phyloP scores from a whole-genome alignment of 352 stramenopile genomes.

The Phytophthora macrochlamydospora region DNA sequence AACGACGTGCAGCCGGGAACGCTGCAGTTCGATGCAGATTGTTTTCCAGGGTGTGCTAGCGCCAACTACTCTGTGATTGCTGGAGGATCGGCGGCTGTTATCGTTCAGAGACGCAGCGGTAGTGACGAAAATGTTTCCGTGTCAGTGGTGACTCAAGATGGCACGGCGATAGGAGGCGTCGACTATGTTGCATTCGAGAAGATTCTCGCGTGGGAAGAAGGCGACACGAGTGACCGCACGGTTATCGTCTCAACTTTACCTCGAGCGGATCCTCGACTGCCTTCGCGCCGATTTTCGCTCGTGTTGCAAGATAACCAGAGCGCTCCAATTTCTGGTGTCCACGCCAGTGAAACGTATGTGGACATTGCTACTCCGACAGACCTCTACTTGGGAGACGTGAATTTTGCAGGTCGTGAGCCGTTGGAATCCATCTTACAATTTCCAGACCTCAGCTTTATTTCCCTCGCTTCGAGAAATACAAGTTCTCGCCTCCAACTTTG shows the following conservation, averaged over 20 bases:
- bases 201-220: conserved; percentile 53
- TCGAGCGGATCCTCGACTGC: conserved; percentile 38
- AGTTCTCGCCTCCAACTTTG: conserved; percentile 62
- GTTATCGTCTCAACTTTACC: conserved; percentile 50
- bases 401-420: conserved; percentile 49
- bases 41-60: conserved; percentile 64
- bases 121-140: conserved; percentile 54
- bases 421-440: conserved; percentile 39
- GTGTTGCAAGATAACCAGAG: conserved; percentile 36
- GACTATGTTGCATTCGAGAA: conserved; percentile 55
- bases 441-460: conserved; percentile 54
- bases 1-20: conserved; percentile 60
- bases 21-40: conserved; percentile 71
- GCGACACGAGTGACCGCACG: conserved; percentile 51
- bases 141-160: conserved; percentile 47
- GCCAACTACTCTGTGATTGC: conserved; percentile 48
- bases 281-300: conserved; percentile 40
- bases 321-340: conserved; percentile 21
- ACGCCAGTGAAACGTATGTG: conserved; percentile 46
- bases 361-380: conserved; percentile 49
- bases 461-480: conserved; percentile 46
- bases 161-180: conserved; percentile 43
- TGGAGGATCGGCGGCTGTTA: conserved; percentile 50
- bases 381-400: conserved; percentile 46
- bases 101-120: conserved; percentile 63